phyloP scores from a whole-genome alignment of 1,284 basidiomycete genomes.

The Termitomyces sp. region DNA sequence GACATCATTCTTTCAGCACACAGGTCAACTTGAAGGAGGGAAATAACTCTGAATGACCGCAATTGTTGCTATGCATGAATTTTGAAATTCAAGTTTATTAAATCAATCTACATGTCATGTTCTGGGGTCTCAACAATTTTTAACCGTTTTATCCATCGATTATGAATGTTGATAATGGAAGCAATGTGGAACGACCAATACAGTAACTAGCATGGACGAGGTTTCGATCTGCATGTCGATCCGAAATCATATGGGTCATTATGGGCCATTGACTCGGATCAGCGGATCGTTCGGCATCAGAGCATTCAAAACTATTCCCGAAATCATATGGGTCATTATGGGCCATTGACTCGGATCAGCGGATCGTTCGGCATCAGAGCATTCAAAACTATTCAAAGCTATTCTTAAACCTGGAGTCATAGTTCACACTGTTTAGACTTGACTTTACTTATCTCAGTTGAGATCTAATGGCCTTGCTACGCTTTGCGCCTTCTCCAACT shows the following conservation, averaged over 20 bases:
- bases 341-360: background rate
- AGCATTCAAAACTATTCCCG: too few species aligned
- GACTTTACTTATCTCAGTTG: background rate
- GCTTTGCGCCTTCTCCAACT: slow-evolving; percentile 97
- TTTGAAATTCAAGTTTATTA: too few species aligned
- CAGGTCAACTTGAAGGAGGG: background rate
- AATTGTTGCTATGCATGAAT: background rate
- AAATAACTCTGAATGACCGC: background rate
- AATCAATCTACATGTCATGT: too few species aligned
- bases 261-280: background rate
- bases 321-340: too few species aligned
- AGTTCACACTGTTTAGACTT: background rate
- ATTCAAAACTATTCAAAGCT: background rate
- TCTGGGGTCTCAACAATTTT: too few species aligned
- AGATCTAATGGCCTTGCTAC: slow-evolving; percentile 53
- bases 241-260: too few species aligned
- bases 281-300: background rate
- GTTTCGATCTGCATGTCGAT: too few species aligned
- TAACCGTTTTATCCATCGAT: too few species aligned
- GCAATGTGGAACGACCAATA: too few species aligned
- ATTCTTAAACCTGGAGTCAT: background rate
- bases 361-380: background rate
- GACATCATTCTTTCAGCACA: background rate
- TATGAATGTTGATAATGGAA: too few species aligned
- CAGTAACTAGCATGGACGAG: too few species aligned